These are phyloP conservation scores for Venturia aucupariae DNA, from an alignment of 2,329 filamentous ascomycete genomes.

Conservation along the genomic window DNA sequence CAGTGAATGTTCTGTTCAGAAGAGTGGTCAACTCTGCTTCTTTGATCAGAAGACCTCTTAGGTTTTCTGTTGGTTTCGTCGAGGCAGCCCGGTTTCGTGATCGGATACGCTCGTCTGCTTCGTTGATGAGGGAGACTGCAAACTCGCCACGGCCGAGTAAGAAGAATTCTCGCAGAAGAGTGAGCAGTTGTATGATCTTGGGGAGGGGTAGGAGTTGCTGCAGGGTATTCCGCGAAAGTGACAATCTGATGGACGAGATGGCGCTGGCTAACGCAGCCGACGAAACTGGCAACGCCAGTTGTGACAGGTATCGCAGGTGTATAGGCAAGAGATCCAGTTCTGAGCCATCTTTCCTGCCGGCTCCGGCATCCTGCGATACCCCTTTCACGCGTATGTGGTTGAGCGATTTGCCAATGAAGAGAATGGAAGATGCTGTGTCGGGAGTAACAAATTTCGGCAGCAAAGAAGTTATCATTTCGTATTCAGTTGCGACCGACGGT, in stretches of 20 bases:
- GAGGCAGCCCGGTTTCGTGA: slow-evolving; percentile 49
- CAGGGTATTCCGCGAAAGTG: slow-evolving; percentile 73
- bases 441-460: slow-evolving; percentile 72
- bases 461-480: slow-evolving; percentile 39
- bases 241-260: slow-evolving; percentile 67
- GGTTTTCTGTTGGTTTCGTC: slow-evolving; percentile 32
- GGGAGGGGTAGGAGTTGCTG: slow-evolving; percentile 71
- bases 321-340: slow-evolving; percentile 55
- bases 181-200: slow-evolving; percentile 67
- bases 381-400: slow-evolving; percentile 60
- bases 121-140: slow-evolving; percentile 72
- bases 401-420: slow-evolving; percentile 84
- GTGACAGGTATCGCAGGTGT: slow-evolving; percentile 61
- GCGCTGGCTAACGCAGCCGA: slow-evolving; percentile 59
- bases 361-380: slow-evolving; percentile 22
- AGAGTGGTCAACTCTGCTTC: slow-evolving; percentile 77
- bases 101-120: slow-evolving; percentile 73
- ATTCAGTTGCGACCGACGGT: slow-evolving; percentile 30
- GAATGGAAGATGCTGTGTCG: slow-evolving; percentile 67
- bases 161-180: slow-evolving; percentile 76
- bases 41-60: slow-evolving; percentile 63
- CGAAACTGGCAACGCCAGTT: slow-evolving; percentile 64
- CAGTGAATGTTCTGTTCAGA: slow-evolving; percentile 67
- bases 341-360: slow-evolving; percentile 19
- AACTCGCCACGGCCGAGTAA: slow-evolving; percentile 85